These are phyloP conservation scores for Cutaneotrichosporon cyanovorans DNA, from an alignment of 1,284 basidiomycete genomes.

Conservation along the genomic window DNA sequence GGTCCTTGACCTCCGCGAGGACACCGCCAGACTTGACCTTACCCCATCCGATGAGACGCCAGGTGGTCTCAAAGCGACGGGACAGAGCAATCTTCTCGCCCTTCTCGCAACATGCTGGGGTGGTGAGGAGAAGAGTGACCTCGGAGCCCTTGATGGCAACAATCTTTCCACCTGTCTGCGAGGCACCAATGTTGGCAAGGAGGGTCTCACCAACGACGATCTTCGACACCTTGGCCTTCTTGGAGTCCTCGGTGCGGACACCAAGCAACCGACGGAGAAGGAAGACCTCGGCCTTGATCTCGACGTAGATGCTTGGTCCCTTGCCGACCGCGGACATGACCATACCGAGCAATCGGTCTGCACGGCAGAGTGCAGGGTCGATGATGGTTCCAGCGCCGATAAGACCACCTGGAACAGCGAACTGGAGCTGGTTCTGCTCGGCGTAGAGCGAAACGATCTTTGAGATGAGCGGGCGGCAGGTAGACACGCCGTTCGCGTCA, in stretches of 20 bases:
- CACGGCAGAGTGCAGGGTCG: conserved; percentile 92
- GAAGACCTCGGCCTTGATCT: conserved; percentile 58
- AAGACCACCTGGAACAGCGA: conserved; percentile 93
- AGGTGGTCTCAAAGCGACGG: conserved; percentile 93
- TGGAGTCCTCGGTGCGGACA: conserved; percentile 97
- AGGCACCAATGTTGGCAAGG: conserved; percentile 89
- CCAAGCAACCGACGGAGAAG: conserved; percentile 89
- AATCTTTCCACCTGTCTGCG: conserved; percentile 87
- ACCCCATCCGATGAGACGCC: conserved; percentile 56
- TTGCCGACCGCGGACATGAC: conserved; percentile 90
- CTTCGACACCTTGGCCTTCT: conserved; percentile 89
- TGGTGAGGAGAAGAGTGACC: conserved; percentile 84
- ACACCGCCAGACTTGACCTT: conserved; percentile 37
- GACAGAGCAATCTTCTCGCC: conserved; percentile 93
- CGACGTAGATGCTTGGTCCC: conserved; percentile 87
- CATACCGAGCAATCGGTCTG: conserved; percentile 92
- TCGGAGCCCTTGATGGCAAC: conserved; percentile 84
- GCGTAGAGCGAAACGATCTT: conserved; percentile 86
- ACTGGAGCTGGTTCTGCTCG: conserved; percentile 88
- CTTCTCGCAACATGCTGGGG: conserved; percentile 86
- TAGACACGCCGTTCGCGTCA: conserved; percentile 80
- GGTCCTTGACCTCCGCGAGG: too few species aligned
- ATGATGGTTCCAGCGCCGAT: conserved; percentile 98
- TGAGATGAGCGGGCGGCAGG: conserved; percentile 89
- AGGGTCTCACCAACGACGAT: conserved; percentile 88